phyloP scores from a whole-genome alignment of 495 filamentous ascomycete species.

The Achaetomiella virescens region DNA sequence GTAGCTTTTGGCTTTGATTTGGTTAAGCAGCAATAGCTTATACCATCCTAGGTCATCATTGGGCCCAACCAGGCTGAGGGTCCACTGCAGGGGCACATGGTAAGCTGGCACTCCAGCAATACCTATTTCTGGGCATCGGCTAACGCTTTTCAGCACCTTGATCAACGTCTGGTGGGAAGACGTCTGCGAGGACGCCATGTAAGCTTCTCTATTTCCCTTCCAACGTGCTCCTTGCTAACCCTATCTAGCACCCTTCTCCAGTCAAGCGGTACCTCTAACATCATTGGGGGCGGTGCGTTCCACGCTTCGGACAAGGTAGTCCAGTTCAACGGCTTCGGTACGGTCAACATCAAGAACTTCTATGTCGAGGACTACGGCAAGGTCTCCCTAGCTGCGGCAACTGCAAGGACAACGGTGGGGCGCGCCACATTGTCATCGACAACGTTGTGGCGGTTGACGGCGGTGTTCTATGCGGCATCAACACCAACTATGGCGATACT shows the following conservation, averaged over 20 bases:
- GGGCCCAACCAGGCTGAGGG: conserved; percentile 48
- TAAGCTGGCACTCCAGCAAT: not conserved
- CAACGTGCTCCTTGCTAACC: not conserved
- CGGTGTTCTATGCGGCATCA: conserved; percentile 44
- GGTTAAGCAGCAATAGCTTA: not conserved
- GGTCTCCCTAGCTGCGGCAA: conserved; percentile 55
- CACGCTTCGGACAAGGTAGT: conserved; percentile 49
- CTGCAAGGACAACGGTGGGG: conserved; percentile 29
- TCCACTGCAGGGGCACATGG: conserved; percentile 46
- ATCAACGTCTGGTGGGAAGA: conserved; percentile 40
- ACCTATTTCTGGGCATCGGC: not conserved
- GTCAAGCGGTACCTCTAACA: conserved; percentile 25
- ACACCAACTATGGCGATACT: conserved; percentile 46
- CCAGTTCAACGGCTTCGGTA: conserved; percentile 15
- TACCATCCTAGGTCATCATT: conserved; percentile 33
- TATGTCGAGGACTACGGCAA: conserved; percentile 43
- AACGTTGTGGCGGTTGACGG: conserved; percentile 45
- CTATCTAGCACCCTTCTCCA: conserved; percentile 25
- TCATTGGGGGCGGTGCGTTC: conserved; percentile 54
- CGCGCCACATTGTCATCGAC: conserved; percentile 45
- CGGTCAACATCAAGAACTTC: conserved; percentile 50
- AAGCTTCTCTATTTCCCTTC: not conserved
- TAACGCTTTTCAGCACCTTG: not conserved
- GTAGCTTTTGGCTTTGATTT: not conserved
- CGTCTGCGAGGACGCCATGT: conserved; percentile 47